phyloP scores from a whole-genome alignment of 305 asterid species.

The Rubia peregrina region DNA sequence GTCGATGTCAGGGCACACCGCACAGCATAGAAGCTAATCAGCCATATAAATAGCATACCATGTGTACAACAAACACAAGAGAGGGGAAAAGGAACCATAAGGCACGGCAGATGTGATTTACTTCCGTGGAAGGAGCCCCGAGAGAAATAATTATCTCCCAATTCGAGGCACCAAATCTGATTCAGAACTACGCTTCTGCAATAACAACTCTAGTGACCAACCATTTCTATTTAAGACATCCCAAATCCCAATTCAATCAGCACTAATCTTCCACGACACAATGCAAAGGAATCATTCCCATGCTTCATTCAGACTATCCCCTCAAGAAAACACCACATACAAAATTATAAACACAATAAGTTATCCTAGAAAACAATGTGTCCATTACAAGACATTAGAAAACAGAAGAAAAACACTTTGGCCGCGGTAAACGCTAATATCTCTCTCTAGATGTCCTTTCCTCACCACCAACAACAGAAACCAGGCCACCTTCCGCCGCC shows the following conservation, averaged over 20 bases:
- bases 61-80: no score
- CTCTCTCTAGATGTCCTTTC: conserved; percentile 18
- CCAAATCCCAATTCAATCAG: no score
- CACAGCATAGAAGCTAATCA: no score
- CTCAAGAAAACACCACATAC: neutral
- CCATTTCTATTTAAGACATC: neutral
- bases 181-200: neutral
- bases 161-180: neutral
- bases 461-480: conserved; percentile 55
- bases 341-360: neutral
- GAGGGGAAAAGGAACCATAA: no score
- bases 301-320: no score
- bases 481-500: conserved; percentile 66
- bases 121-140: no score
- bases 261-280: no score
- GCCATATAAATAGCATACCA: no score
- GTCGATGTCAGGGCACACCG: no score
- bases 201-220: neutral
- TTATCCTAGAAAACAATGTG: neutral
- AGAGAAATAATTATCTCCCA: no score
- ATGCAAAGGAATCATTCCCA: no score
- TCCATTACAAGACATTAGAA: neutral
- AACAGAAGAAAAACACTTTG: neutral
- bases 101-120: no score
- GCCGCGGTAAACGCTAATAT: conserved; percentile 9